A percentile compares a stretch with the other conserved stretches of the same genome.
Conservation (phyloP, 225 moss, liverwort and hornwort genomes). For the Ulota crispa region DNA sequence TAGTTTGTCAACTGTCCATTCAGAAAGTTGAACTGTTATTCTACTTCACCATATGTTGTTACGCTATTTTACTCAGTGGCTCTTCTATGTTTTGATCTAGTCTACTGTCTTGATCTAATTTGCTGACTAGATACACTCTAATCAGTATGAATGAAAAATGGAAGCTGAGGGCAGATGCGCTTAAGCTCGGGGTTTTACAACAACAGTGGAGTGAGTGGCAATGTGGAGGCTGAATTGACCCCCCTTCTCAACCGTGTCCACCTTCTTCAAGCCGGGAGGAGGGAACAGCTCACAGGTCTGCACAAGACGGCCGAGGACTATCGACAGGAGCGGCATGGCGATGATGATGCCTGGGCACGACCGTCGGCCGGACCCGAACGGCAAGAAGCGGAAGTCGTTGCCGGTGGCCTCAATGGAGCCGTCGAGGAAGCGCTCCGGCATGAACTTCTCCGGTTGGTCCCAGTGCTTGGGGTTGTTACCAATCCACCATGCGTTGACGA, state of each 20-base stretch:
- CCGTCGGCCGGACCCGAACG: constrained; percentile 56
- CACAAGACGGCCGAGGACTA: constrained; percentile 58
- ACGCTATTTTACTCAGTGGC: background rate
- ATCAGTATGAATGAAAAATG: background rate
- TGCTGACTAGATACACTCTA: background rate
- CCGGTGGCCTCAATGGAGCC: constrained; percentile 51
- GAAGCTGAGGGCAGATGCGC: too few species aligned
- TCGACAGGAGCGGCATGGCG: constrained; percentile 60
- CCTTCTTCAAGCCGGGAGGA: constrained; percentile 42
- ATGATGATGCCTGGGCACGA: constrained; percentile 67
- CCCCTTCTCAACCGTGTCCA: constrained; percentile 56
- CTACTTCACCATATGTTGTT: background rate
- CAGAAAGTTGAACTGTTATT: background rate
- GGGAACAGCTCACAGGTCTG: constrained; percentile 44
- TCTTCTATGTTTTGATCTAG: background rate
- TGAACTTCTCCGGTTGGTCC: constrained; percentile 61
- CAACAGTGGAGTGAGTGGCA: constrained; percentile 55
- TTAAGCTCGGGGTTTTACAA: constrained; percentile 36
- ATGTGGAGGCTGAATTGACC: constrained; percentile 71
- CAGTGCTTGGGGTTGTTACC: constrained; percentile 61
- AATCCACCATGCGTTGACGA: constrained; percentile 80
- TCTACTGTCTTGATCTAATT: background rate
- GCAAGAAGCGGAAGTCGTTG: constrained; percentile 66
- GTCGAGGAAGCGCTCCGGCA: constrained; percentile 62
- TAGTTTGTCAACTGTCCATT: background rate